Evolutionary conservation across 805 yeast species (phyloP).

Genomic region (Metschnikowia gruessii): DNA sequence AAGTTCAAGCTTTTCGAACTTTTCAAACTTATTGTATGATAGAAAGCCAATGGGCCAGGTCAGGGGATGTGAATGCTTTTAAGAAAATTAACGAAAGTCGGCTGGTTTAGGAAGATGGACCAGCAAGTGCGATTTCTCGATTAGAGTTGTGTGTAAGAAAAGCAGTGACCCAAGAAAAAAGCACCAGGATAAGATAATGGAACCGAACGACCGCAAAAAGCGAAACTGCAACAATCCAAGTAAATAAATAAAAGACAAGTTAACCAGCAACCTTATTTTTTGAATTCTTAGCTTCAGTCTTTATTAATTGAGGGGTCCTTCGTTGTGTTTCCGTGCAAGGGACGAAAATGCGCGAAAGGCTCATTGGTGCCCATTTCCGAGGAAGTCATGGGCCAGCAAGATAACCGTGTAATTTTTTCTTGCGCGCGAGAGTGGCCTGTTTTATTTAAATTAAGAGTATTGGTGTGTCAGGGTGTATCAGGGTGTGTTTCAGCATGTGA

Average conservation of each 20-base stretch:
- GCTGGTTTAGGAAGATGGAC: neutral
- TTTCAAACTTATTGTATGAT: too few species aligned
- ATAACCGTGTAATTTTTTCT: neutral
- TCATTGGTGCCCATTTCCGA: neutral
- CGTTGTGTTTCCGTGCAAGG: neutral
- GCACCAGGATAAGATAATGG: neutral
- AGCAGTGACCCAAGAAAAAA: neutral
- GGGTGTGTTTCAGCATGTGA: too few species aligned
- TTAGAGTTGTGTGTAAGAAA: neutral
- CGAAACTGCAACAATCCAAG: neutral
- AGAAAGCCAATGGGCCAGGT: too few species aligned
- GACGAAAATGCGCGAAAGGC: neutral
- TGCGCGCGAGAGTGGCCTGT: neutral
- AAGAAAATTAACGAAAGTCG: neutral
- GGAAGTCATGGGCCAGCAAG: neutral
- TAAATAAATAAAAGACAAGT: neutral
- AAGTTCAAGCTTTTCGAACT: too few species aligned
- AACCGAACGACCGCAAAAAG: neutral
- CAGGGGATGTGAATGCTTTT: neutral
- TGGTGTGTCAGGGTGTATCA: too few species aligned
- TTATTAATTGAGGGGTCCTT: neutral
- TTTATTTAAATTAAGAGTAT: neutral
- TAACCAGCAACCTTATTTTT: conserved; percentile 3
- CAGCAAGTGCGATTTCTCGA: neutral
- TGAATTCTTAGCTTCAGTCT: neutral